phyloP scores from a whole-genome alignment of 805 yeast genomes.

The Metschnikowia reukaufii region DNA sequence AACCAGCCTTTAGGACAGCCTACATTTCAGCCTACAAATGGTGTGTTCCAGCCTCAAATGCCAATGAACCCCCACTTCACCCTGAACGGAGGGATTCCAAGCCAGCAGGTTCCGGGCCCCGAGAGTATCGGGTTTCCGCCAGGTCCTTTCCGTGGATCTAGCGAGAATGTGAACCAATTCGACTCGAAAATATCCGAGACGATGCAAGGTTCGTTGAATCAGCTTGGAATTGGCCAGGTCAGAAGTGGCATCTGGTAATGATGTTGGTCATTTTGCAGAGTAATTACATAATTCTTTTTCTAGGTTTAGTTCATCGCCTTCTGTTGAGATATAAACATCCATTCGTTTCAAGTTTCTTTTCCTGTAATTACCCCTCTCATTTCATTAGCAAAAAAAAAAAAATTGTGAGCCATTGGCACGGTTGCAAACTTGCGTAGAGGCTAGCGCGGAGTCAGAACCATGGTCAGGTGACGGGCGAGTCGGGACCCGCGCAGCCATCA shows the following conservation, averaged over 20 bases:
- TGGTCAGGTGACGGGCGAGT: neutral
- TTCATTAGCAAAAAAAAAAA: too few species aligned
- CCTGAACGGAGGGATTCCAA: neutral
- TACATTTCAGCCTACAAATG: conserved; percentile 5
- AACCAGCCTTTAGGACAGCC: conserved; percentile 6
- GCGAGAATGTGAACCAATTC: conserved; percentile 6
- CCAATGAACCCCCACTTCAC: conserved; percentile 2
- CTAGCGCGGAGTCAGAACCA: too few species aligned
- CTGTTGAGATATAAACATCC: too few species aligned
- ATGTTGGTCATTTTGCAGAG: neutral
- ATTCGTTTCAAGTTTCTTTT: too few species aligned
- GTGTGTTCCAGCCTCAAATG: conserved; percentile 2
- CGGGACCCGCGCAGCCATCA: neutral
- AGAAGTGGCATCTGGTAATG: conserved; percentile 13
- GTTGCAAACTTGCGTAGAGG: too few species aligned
- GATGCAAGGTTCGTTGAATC: conserved; percentile 13
- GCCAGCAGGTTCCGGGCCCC: neutral
- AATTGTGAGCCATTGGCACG: too few species aligned
- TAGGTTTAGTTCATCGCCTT: neutral
- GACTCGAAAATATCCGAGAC: conserved; percentile 11
- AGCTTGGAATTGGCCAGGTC: conserved; percentile 13
- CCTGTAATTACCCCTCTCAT: too few species aligned
- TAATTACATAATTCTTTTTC: too few species aligned
- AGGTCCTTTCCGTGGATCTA: conserved; percentile 3
- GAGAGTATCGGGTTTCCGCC: conserved; percentile 7